Percentiles rank a stretch among this genome's conserved stretches.
Conservation (phyloP, 352 stramenopile genomes). For the Globisporangium middletonii region DNA sequence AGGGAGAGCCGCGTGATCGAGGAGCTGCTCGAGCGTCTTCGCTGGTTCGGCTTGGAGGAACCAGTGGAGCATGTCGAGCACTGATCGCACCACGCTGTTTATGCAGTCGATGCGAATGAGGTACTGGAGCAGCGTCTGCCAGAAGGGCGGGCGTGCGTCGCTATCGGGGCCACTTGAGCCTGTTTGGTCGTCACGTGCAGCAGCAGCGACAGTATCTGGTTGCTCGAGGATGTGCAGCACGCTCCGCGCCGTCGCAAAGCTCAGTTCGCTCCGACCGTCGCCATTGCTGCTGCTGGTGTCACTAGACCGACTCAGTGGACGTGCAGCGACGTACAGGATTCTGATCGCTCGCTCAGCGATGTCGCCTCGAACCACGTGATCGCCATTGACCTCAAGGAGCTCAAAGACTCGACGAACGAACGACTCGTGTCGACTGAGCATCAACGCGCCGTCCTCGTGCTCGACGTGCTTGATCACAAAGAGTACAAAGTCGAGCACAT, state of each 20-base stretch:
- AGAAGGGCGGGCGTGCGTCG: no score
- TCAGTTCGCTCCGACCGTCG: no score
- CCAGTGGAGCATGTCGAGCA: constrained; percentile 2
- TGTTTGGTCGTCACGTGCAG: no score
- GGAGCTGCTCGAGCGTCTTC: neutral
- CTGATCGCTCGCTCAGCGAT: neutral
- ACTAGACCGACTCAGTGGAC: neutral
- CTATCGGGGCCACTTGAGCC: no score
- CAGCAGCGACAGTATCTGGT: no score
- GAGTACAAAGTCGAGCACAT: constrained; percentile 3
- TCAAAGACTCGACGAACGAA: constrained; percentile 1
- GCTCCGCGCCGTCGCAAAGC: no score
- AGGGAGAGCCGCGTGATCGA: neutral
- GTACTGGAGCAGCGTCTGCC: neutral
- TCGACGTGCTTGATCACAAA: neutral
- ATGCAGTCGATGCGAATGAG: neutral
- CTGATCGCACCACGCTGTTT: neutral
- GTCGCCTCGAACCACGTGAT: neutral
- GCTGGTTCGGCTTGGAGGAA: neutral
- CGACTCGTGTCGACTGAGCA: neutral
- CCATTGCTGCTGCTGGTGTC: neutral
- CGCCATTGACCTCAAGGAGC: neutral
- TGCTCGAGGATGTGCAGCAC: no score
- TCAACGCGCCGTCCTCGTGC: neutral
- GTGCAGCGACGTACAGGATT: neutral